phyloP scores from a whole-genome alignment of 2,329 filamentous ascomycete species.

The Calonectria multiphialidica region DNA sequence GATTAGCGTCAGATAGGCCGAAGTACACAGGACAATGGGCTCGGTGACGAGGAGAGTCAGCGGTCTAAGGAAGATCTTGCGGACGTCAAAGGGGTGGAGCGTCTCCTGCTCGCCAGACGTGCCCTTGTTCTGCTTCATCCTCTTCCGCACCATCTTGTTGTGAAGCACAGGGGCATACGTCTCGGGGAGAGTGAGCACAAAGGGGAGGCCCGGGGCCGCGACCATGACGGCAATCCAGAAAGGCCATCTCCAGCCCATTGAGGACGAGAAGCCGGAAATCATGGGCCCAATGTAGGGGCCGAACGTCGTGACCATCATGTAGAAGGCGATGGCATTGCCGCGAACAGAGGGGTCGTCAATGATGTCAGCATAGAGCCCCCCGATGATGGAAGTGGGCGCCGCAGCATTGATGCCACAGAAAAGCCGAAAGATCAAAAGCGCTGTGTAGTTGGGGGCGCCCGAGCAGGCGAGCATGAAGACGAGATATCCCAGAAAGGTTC shows the following conservation, averaged over 20 bases:
- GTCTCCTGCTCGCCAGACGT: conserved; percentile 39
- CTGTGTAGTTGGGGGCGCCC: conserved; percentile 56
- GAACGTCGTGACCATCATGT: conserved; percentile 50
- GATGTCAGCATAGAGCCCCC: conserved; percentile 50
- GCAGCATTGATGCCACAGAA: conserved; percentile 49
- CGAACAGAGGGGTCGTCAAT: conserved; percentile 47
- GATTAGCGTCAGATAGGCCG: conserved; percentile 61
- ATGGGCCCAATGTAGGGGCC: conserved; percentile 61
- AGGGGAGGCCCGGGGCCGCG: conserved; percentile 43
- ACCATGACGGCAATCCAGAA: conserved; percentile 54
- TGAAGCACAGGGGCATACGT: conserved; percentile 65
- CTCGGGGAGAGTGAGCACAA: conserved; percentile 55
- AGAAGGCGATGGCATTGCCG: conserved; percentile 49
- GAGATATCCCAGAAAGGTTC: conserved; percentile 49
- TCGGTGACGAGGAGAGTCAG: conserved; percentile 61
- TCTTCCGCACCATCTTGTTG: conserved; percentile 58
- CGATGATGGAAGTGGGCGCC: conserved; percentile 49
- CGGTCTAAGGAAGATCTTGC: conserved; percentile 63
- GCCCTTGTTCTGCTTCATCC: conserved; percentile 57
- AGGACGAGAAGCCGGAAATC: conserved; percentile 63
- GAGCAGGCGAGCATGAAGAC: conserved; percentile 51
- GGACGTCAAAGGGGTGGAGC: conserved; percentile 51
- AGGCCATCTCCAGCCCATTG: conserved; percentile 55
- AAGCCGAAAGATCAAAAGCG: conserved; percentile 56
- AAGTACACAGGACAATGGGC: conserved; percentile 62